Percentiles rank a stretch among this genome's conserved stretches.
phyloP scores from a whole-genome alignment of 1,284 basidiomycete genomes.

The Trametes versicolor region DNA sequence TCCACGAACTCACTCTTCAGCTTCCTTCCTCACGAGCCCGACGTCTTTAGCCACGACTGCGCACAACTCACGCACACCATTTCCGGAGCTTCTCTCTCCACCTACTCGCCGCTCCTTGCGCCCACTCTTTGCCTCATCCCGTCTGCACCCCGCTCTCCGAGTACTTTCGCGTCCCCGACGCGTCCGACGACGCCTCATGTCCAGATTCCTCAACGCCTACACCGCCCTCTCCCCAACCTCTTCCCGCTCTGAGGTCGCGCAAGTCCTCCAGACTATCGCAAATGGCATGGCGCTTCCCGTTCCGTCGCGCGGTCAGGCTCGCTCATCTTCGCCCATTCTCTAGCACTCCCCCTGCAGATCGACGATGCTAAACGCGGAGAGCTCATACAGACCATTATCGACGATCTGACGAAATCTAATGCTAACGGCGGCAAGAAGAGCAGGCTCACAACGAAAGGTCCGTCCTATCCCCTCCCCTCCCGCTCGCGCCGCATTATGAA shows the following conservation, averaged over 20 bases:
- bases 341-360: conserved; percentile 56
- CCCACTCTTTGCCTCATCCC: conserved; percentile 27
- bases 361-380: conserved; percentile 54
- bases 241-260: conserved; percentile 53
- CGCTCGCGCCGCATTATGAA: conserved; percentile 1
- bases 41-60: conserved; percentile 2
- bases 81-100: not conserved
- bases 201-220: conserved; percentile 51
- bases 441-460: conserved; percentile 64
- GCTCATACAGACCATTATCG: conserved; percentile 65
- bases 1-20: not conserved
- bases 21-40: conserved; percentile 5
- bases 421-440: conserved; percentile 49
- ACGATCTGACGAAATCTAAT: conserved; percentile 60
- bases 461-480: conserved; percentile 21
- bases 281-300: conserved; percentile 48
- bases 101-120: conserved; percentile 5
- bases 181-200: conserved; percentile 37
- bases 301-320: conserved; percentile 3
- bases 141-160: not conserved
- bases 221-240: conserved; percentile 56
- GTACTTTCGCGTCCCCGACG: conserved; percentile 7
- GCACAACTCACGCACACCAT: not conserved
- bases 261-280: conserved; percentile 59
- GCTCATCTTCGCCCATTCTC: conserved; percentile 10